A percentile compares a stretch with the other conserved stretches of the same genome.
These are phyloP conservation scores for Trichophyton simii DNA, from an alignment of 2,329 filamentous ascomycete species.

Conservation along the genomic window DNA sequence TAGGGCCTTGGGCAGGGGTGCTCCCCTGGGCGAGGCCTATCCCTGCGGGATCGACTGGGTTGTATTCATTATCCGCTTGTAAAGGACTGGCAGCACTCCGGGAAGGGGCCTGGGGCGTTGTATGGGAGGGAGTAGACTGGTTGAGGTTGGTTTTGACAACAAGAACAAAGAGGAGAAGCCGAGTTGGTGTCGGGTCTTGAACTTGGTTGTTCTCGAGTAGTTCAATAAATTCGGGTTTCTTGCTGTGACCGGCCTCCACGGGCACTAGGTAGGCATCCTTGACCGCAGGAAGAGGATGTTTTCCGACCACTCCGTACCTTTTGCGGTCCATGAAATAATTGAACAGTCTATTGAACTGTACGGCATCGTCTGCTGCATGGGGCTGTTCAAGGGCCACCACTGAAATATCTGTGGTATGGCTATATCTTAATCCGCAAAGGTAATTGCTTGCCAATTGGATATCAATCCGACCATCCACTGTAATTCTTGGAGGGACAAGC, in stretches of 20 bases:
- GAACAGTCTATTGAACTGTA: conserved; percentile 63
- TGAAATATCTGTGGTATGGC: conserved; percentile 67
- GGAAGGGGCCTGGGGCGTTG: conserved; percentile 29
- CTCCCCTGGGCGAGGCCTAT: not conserved
- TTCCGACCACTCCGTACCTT: conserved; percentile 76
- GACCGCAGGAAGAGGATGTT: conserved; percentile 60
- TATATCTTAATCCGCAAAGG: conserved; percentile 74
- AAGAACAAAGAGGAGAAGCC: conserved; percentile 71
- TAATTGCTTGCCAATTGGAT: conserved; percentile 79
- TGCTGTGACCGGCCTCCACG: conserved; percentile 54
- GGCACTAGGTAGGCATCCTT: conserved; percentile 88
- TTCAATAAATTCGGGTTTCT: conserved; percentile 72
- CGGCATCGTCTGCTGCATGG: conserved; percentile 44
- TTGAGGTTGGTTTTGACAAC: conserved; percentile 56
- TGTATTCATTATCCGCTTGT: not conserved
- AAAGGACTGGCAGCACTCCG: conserved; percentile 17
- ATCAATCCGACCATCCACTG: conserved; percentile 59
- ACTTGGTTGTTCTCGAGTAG: conserved; percentile 77
- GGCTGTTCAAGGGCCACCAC: conserved; percentile 59
- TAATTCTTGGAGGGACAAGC: conserved; percentile 54
- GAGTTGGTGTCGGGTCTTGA: conserved; percentile 57
- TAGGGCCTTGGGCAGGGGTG: too few species aligned
- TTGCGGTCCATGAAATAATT: conserved; percentile 74
- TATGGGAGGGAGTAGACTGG: conserved; percentile 28
- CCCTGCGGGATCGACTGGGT: not conserved